Evolutionary conservation across 768 basidiomycete genomes (phyloP).

Genomic region (Boletus pseudopeckii): DNA sequence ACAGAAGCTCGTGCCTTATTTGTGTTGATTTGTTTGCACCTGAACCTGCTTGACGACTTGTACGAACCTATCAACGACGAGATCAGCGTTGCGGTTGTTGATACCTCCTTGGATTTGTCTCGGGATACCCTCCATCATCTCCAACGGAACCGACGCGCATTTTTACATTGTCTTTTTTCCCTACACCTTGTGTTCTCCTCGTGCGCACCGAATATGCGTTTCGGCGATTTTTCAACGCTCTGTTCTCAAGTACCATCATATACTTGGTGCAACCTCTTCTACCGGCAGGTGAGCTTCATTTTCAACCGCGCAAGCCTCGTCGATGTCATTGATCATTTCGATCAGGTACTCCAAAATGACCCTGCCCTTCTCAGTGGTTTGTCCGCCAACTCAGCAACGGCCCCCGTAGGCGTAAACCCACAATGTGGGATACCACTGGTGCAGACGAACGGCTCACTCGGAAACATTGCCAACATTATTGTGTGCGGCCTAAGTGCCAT

Average conservation of each 20-base stretch:
- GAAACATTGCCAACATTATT: constrained; percentile 85
- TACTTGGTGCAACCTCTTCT: constrained; percentile 94
- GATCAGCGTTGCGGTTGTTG: constrained; percentile 13
- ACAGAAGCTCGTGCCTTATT: constrained; percentile 13
- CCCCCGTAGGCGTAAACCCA: constrained; percentile 82
- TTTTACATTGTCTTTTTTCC: not conserved
- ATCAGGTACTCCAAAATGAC: constrained; percentile 40
- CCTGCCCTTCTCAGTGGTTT: constrained; percentile 35
- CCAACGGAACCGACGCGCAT: constrained; percentile 3
- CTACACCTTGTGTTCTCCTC: not conserved
- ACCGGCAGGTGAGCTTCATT: constrained; percentile 62
- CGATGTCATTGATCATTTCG: constrained; percentile 24
- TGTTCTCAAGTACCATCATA: constrained; percentile 74
- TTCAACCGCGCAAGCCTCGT: constrained; percentile 3
- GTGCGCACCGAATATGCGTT: constrained; percentile 41
- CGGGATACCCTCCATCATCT: constrained; percentile 10
- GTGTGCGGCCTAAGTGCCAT: constrained; percentile 73
- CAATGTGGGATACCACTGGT: constrained; percentile 71
- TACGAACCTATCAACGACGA: constrained; percentile 20
- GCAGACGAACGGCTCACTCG: constrained; percentile 56
- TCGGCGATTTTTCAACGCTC: constrained; percentile 70
- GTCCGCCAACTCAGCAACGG: constrained; percentile 45
- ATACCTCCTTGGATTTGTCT: constrained; percentile 19
- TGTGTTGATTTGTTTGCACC: constrained; percentile 34
- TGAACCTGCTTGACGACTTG: constrained; percentile 28